Base-by-base conservation (phyloP, 2,329 filamentous ascomycete genomes). In the Diaporthe destruens region DNA sequence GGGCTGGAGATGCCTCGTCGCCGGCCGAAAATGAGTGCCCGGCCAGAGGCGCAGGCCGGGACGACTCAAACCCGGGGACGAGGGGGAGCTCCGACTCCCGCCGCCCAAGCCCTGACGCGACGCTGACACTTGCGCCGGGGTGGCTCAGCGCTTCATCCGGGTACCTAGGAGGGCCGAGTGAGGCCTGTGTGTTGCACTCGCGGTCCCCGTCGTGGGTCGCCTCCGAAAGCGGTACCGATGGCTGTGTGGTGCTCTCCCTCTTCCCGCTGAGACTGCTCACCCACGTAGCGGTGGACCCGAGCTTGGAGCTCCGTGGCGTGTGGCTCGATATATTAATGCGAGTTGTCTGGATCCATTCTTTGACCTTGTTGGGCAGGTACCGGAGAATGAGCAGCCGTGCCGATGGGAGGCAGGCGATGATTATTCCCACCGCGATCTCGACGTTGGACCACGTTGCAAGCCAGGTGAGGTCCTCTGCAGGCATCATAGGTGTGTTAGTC, bases 391-490 rank as follows among this genome's bases (percentile, higher is more conserved):
- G 34, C 29, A 71, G 49, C 1, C 59, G 51, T 23, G 69, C 23
- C n/a, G 59, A 61, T 18, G 71, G 71, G 36, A 72, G 59, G 49
- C 71, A 72, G 47, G 71, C 66, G 8, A 69, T 51, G 18, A 71
- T 65, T n/a, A 72, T 55, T 16, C 71, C 71, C 20, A 61, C 44
- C n/a, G 65, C 57, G 36, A 72, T 61, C 25, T 72, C 71, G 56
- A 70, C 51, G 9, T 32, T 47, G 23, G 71, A 56, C 66, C 66
- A 72, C 0, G 57, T 71, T 1, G 66, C 36, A 6, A 72, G 36
- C 36, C 56, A 36, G 53, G 44, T 66, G 7, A 71, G 47, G 51
- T 67, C 69, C 36, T 34, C 69, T 71, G 32, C 9, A 20, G 9
- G n/a, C n/a, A 3, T 53, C n/a, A 20, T 23, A 29, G 7, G 32